Percentiles rank a stretch among this genome's conserved stretches.
Conservation (phyloP, 768 basidiomycete genomes). For the Lentinus tigrinus region DNA sequence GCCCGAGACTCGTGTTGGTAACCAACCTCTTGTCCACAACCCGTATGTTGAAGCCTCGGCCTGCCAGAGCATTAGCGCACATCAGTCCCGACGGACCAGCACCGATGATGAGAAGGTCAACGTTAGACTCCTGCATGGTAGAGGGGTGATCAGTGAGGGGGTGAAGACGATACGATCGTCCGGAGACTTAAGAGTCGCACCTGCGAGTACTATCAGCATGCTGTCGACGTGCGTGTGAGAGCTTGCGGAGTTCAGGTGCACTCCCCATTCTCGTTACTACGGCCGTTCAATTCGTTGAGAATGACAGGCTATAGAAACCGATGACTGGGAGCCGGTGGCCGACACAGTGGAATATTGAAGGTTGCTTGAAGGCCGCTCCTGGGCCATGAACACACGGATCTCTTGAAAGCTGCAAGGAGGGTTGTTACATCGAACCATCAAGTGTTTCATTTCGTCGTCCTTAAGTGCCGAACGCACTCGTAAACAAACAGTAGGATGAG, state of each 20-base stretch:
- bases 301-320: background rate
- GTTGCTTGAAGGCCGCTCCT: no score
- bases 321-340: background rate
- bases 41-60: slow-evolving; percentile 35
- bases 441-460: no score
- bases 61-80: slow-evolving; percentile 41
- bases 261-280: background rate
- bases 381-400: no score
- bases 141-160: background rate
- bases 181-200: background rate
- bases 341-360: background rate
- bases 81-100: slow-evolving; percentile 44
- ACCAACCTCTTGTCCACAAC: slow-evolving; percentile 41
- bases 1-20: background rate
- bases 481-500: no score
- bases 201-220: background rate
- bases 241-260: background rate
- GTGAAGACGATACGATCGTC: background rate
- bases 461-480: no score
- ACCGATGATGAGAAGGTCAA: slow-evolving; percentile 43
- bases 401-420: no score
- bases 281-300: background rate
- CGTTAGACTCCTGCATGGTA: slow-evolving; percentile 22
- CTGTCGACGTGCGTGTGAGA: background rate
- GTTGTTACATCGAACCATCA: no score